Percentiles rank a stretch among this genome's conserved stretches.
phyloP scores from a whole-genome alignment of 1,284 basidiomycete species.

The Inonotus obliquus region DNA sequence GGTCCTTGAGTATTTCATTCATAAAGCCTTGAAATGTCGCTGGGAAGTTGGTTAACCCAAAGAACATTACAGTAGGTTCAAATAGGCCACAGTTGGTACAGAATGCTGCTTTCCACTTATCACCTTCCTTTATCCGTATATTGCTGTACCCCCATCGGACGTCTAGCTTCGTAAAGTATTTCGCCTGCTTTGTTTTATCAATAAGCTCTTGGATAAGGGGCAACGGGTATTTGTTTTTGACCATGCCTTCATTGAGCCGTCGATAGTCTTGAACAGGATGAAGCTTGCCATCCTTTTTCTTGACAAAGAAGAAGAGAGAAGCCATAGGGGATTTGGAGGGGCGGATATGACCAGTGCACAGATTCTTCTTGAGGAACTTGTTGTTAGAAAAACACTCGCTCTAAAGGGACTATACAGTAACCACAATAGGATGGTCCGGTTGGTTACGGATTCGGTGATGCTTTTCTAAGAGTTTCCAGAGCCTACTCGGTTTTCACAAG shows the following conservation, averaged over 20 bases:
- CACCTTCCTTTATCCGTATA: not conserved
- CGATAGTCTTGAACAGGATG: constrained; percentile 24
- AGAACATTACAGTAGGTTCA: not conserved
- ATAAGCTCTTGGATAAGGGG: constrained; percentile 34
- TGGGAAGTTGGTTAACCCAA: not conserved
- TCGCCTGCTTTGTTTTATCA: constrained; percentile 26
- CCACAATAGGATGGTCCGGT: too few species aligned
- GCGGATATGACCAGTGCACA: too few species aligned
- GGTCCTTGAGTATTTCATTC: not conserved
- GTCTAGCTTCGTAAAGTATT: constrained; percentile 35
- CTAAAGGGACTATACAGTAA: too few species aligned
- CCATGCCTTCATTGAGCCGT: constrained; percentile 32
- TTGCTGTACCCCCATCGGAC: constrained; percentile 30
- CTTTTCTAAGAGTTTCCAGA: too few species aligned
- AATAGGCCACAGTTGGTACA: not conserved
- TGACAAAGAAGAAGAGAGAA: too few species aligned
- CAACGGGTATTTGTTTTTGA: constrained; percentile 34
- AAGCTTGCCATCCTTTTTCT: too few species aligned
- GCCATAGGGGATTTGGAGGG: too few species aligned
- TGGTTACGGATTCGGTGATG: too few species aligned
- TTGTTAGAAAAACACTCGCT: too few species aligned
- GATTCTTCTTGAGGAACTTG: too few species aligned
- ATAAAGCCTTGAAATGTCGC: not conserved
- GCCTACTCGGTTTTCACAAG: too few species aligned
- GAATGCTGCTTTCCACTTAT: not conserved